Conservation (phyloP, 257 asterid genomes). For the Osmanthus fragrans region DNA sequence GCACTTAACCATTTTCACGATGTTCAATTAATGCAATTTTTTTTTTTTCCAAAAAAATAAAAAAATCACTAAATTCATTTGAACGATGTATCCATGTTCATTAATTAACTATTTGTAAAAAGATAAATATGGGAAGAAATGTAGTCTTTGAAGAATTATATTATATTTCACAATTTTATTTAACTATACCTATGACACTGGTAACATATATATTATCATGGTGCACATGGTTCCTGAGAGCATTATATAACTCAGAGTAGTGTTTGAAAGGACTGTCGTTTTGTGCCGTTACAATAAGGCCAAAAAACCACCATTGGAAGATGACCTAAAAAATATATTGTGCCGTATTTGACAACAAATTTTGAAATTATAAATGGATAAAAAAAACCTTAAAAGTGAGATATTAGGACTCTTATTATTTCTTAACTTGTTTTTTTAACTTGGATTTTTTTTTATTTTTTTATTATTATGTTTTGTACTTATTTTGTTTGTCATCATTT, state of each 20-base stretch:
- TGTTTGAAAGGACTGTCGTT: background rate
- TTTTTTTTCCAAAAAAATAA: no score
- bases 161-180: background rate
- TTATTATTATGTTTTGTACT: background rate
- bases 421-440: constrained; percentile 26
- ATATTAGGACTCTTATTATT: constrained; percentile 3
- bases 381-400: no score
- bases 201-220: background rate
- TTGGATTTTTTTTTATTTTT: constrained; percentile 8
- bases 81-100: no score
- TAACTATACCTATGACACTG: background rate
- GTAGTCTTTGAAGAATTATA: background rate
- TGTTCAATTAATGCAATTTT: no score
- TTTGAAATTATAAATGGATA: no score
- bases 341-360: no score
- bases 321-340: background rate
- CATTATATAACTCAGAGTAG: background rate
- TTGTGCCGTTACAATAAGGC: constrained; percentile 1
- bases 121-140: background rate
- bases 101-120: no score
- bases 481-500: constrained; percentile 23
- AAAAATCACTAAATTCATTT: no score
- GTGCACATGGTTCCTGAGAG: background rate
- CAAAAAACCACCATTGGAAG: background rate
- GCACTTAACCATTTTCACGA: no score